Base-by-base conservation (phyloP, 805 yeast species). In the Sugiyamaella marilandica region DNA sequence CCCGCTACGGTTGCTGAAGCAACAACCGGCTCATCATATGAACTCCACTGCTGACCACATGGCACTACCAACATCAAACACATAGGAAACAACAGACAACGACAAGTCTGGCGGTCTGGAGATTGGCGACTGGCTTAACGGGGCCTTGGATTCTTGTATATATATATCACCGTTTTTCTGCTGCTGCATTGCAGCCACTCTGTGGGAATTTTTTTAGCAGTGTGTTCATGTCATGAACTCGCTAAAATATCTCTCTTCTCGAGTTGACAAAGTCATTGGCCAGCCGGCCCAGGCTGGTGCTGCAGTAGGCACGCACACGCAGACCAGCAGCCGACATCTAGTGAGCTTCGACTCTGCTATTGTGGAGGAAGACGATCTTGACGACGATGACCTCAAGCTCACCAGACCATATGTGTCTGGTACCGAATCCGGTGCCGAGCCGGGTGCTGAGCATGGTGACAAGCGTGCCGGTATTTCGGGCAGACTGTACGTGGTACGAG, bases 261-360 rank as follows among this genome's bases (percentile, higher is more conserved):
- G 59, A 50, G 64, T 62, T 39, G 64, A 62, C 49, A 44, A 52
- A 47, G 63, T 61, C 37, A 58, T 62, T 29, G 62, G 63, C 33
- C 60, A 59, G 34, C 33, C 45, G 19, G 32, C 10, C 14, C 32
- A 24, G 45, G 45, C 18, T 13, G 34, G 34, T 13, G 32, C 21
- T 14, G 37, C 37, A 14, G 37, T 34, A 8, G 7, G 8, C n/a
- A 13, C 44, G 4, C 21, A 39, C 5, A 3, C 21, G 18, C n/a
- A 18, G 18, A 4, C 44, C 24, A 39, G 44, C 24, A 4, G 10
- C 24, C 44, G 21, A 5, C n/a, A 18, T 10, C 5, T 18, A 7
- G n/a, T 9, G 44, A 39, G 18, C 24, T 39, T 34, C 16, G 37
- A 34, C 9, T 21, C 53, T 34, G 36, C 37, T 24, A 26, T 51